phyloP scores from a whole-genome alignment of 345 rosid species.

The Euphorbia peplus region DNA sequence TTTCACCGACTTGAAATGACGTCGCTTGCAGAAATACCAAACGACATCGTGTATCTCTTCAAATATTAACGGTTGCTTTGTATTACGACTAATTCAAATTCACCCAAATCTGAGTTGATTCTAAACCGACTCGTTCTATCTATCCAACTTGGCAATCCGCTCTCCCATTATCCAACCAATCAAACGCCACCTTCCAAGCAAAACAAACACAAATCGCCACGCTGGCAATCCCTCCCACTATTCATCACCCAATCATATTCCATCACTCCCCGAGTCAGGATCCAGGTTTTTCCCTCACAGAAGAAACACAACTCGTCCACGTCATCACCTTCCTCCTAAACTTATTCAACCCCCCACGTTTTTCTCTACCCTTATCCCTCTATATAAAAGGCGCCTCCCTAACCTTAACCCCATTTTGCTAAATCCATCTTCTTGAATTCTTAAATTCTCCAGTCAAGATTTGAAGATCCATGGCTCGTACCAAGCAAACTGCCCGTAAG shows the following conservation, averaged over 20 bases:
- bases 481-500: constrained; percentile 59
- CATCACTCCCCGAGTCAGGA: neutral
- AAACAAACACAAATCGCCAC: constrained; percentile 5
- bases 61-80: too few species aligned
- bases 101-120: neutral
- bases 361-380: neutral
- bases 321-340: neutral
- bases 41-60: too few species aligned
- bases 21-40: too few species aligned
- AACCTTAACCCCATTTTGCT: neutral
- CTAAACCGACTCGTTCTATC: neutral
- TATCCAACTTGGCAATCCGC: constrained; percentile 10
- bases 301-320: constrained; percentile 15
- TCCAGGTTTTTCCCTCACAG: neutral
- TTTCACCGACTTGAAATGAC: too few species aligned
- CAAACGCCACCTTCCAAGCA: neutral
- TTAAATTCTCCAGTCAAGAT: too few species aligned
- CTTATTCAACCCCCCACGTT: neutral
- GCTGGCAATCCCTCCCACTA: constrained; percentile 4
- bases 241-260: constrained; percentile 1
- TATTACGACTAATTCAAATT: too few species aligned
- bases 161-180: neutral
- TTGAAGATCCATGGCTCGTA: constrained; percentile 40
- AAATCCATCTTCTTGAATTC: neutral
- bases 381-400: neutral